Evolutionary conservation across 2,329 filamentous ascomycete species (phyloP), one percentile per base, ranked within the genome.

Genomic region (Aplosporella prunicola): DNA sequence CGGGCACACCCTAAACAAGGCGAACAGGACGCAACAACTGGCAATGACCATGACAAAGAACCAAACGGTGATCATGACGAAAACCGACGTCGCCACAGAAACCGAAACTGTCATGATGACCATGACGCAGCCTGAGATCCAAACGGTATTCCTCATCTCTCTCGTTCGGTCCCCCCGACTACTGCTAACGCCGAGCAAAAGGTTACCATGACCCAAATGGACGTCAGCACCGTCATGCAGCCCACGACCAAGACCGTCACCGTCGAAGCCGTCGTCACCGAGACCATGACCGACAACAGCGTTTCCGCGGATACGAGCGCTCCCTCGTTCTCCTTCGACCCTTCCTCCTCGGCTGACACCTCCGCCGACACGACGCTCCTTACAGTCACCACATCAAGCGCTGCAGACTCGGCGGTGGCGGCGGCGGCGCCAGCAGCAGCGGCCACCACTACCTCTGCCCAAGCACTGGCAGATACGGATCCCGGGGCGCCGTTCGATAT

Each of bases 401-500:
- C 20, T 15, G n/a, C n/a, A n/a, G n/a, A n/a, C n/a, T 9, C 15
- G n/a, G 13, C 13, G 9, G 13, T n/a, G 11, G 16, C 32, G 2
- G 15, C 20, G 17, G 8, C 32, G 14, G 4, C 34, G 10, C 13
- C 18, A 14, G 8, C 28, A 18, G 16, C 13, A 9, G 11, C 32
- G 9, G 15, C 39, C 11, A 14, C 26, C 30, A 32, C 10, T 32
- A 20, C 14, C 3, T 18, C 26, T 17, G n/a, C 20, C 7, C 13
- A 14, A 10, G 26, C 16, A 2, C 18, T 31, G 20, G 29, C 25
- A 7, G 18, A 28, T 22, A 16, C 20, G 2, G 20, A 13, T 20
- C 50, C 48, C 15, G 42, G 42, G 14, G 32, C 54, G 14, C 54
- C 56, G 3, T 60, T 61, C 24, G 51, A 61, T 32, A 55, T 61